Evolutionary conservation across 2,329 filamentous ascomycete species (phyloP), one percentile per base, ranked within the genome.

Genomic region (Albifimbria verrucaria): DNA sequence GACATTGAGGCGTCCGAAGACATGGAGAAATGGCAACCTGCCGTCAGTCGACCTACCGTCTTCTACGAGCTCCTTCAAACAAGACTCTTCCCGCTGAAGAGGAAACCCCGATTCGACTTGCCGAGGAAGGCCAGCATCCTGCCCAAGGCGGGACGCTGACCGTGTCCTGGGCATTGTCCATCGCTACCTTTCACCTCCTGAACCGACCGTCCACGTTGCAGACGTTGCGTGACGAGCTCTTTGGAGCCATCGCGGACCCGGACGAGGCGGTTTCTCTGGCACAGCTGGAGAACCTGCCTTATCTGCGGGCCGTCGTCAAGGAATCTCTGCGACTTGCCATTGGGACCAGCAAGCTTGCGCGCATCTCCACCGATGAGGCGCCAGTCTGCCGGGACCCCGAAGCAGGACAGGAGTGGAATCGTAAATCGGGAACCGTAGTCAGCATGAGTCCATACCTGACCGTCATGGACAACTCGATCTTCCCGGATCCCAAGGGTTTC

Each of bases 251-350:
- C 10, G 65, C 70, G 2, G 58, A 71, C 41, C 58, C 63, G 11
- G 54, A 64, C 43, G 61, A 66, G 46, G 51, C 59, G 2, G 53
- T 62, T 5, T 57, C 68, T 6, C 55, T 70, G 12, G 60, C 66
- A 3, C 55, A 59, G 43, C 59, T 73, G 2, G 68, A 72, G 51
- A 65, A 57, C 41, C 60, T 75, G 24, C 71, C 71, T 0, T 81
- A 79, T 56, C 70, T 82, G 23, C 64, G 72, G 24, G 77, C 76
- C n/a, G 75, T 80, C 3, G 70, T 82, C 52, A 77, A 75, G 46
- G 80, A 83, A 62, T 68, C 75, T 1, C 67, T 81, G 58, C 73
- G 80, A 7, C 64, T 80, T 4, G 73, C 78, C 49, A 74, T 78
- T 15, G 72, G 72, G 12, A 70, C 78, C 2, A 76, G 72, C n/a